Conservation (phyloP, 2,329 filamentous ascomycete species). For the Didymella keratinophila region DNA sequence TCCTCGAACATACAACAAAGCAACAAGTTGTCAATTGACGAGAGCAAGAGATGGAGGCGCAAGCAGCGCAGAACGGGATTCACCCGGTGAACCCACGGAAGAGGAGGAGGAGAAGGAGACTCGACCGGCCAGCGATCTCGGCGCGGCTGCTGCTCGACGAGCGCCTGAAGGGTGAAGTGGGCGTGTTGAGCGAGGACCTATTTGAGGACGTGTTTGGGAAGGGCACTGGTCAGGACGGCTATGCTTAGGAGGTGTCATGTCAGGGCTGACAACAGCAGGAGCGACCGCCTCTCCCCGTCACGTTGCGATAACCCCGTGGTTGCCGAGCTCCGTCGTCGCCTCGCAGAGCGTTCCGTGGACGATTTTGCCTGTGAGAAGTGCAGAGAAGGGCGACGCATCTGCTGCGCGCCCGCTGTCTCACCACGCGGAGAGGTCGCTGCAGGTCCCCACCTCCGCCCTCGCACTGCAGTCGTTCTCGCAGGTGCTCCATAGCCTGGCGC, state of each 20-base stretch:
- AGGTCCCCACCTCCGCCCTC: conserved; percentile 75
- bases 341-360: conserved; percentile 78
- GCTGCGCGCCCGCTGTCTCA: conserved; percentile 68
- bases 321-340: conserved; percentile 60
- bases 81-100: conserved; percentile 52
- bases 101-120: conserved; percentile 61
- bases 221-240: conserved; percentile 28
- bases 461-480: conserved; percentile 82
- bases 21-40: conserved; percentile 8
- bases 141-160: conserved; percentile 86
- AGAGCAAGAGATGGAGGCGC: conserved; percentile 39
- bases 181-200: conserved; percentile 85
- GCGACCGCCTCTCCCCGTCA: conserved; percentile 54
- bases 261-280: conserved; percentile 8
- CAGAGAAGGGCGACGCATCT: conserved; percentile 42
- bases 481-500: conserved; percentile 74
- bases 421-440: too few relatives aligned
- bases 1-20: not conserved
- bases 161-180: conserved; percentile 83
- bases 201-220: conserved; percentile 75
- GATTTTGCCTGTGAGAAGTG: conserved; percentile 74
- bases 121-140: conserved; percentile 76
- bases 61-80: conserved; percentile 32
- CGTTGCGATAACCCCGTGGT: conserved; percentile 78
- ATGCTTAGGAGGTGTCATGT: not conserved